phyloP scores from a whole-genome alignment of 345 rosid genomes.

The Eutrema japonicum region DNA sequence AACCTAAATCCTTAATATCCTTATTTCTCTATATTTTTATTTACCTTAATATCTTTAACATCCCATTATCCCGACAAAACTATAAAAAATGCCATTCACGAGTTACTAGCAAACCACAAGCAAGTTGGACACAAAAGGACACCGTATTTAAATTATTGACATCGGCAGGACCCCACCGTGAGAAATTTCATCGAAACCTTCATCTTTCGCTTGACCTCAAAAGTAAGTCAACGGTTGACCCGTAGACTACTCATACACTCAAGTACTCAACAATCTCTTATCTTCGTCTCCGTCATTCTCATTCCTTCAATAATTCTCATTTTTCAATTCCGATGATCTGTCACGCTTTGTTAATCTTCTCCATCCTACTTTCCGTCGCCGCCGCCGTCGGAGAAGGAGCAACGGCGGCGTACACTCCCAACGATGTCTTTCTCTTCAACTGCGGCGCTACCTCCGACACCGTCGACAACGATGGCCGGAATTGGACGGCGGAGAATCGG shows the following conservation, averaged over 20 bases:
- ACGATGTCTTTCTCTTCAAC: conserved; percentile 25
- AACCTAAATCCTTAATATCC: too few relatives aligned
- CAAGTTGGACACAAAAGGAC: conserved; percentile 9
- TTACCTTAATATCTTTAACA: too few relatives aligned
- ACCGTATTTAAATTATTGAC: background rate
- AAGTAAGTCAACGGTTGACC: conserved; percentile 30
- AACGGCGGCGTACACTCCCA: conserved; percentile 10
- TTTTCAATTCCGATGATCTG: background rate
- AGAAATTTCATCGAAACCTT: conserved; percentile 7
- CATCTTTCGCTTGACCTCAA: conserved; percentile 11
- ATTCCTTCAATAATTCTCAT: background rate
- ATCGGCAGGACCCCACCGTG: background rate
- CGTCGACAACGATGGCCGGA: background rate
- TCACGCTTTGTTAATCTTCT: background rate
- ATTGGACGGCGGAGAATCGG: background rate
- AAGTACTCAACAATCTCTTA: background rate
- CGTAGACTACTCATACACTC: conserved; percentile 19
- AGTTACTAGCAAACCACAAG: background rate
- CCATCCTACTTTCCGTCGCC: background rate
- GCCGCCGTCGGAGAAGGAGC: background rate
- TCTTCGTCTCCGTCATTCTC: background rate
- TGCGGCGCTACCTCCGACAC: conserved; percentile 7
- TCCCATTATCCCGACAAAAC: background rate
- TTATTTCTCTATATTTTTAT: too few relatives aligned
- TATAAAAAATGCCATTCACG: background rate